phyloP scores from a whole-genome alignment of 208 protist species.

The Trypanosoma platydactyli region DNA sequence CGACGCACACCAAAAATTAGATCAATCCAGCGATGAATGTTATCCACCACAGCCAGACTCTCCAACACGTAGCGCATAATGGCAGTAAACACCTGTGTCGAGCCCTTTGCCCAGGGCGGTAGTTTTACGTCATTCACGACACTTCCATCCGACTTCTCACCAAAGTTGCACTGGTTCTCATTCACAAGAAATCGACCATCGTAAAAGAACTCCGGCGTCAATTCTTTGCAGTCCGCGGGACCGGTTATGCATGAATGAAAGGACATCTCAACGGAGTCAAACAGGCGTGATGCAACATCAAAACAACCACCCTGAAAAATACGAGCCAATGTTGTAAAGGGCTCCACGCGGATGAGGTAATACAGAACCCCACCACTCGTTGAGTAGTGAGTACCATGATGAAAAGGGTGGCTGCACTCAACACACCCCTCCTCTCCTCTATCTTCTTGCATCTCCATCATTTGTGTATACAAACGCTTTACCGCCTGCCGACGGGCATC shows the following conservation, averaged over 20 bases:
- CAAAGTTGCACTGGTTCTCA: constrained; percentile 81
- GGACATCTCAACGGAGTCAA: constrained; percentile 89
- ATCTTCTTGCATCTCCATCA: constrained; percentile 24
- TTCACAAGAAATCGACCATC: constrained; percentile 93
- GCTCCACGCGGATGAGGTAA: constrained; percentile 97
- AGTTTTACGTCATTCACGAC: constrained; percentile 91
- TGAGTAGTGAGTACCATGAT: constrained; percentile 99
- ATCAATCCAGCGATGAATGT: constrained; percentile 98
- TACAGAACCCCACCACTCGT: constrained; percentile 94
- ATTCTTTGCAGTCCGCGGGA: constrained; percentile 93
- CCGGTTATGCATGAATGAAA: constrained; percentile 77
- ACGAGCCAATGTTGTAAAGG: constrained; percentile 92
- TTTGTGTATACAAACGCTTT: constrained; percentile 71
- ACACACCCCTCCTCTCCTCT: constrained; percentile 35
- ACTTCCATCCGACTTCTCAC: constrained; percentile 81
- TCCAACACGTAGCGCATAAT: constrained; percentile 94
- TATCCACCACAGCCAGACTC: constrained; percentile 80
- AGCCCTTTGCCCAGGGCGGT: constrained; percentile 95
- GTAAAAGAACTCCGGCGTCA: constrained; percentile 97
- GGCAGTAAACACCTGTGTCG: constrained; percentile 89
- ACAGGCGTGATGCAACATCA: constrained; percentile 93
- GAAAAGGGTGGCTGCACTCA: constrained; percentile 68
- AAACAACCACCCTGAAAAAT: constrained; percentile 92
- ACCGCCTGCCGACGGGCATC: constrained; percentile 71
- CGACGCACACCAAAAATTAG: constrained; percentile 98